Conservation (phyloP, 2,329 filamentous ascomycete species). For the Scortechinia acanthostroma region DNA sequence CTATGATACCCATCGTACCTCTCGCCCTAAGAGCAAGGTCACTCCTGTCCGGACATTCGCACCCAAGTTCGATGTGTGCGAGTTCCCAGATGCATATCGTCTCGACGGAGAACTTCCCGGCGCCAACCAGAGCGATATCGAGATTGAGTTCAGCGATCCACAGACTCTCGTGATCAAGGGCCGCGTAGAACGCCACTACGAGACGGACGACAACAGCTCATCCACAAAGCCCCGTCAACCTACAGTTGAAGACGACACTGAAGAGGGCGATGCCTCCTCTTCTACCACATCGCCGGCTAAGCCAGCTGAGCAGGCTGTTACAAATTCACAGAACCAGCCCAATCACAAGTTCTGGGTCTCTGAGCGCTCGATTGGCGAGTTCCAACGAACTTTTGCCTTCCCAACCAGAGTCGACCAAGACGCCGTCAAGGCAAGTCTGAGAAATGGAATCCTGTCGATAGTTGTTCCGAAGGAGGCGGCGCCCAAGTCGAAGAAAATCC, state of each 20-base stretch:
- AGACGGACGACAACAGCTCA: background rate
- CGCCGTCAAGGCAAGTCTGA: background rate
- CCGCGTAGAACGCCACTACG: background rate
- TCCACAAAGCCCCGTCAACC: background rate
- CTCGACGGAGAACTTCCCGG: slow-evolving; percentile 1
- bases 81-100: background rate
- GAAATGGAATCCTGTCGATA: background rate
- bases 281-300: background rate
- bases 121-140: background rate
- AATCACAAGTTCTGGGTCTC: background rate
- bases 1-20: background rate
- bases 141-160: background rate
- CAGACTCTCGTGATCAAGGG: slow-evolving; percentile 1
- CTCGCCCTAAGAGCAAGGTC: background rate
- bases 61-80: background rate
- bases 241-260: background rate
- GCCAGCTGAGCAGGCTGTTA: background rate
- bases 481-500: background rate
- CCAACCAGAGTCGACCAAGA: slow-evolving; percentile 1
- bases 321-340: background rate
- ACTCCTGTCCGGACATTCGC: background rate
- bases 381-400: background rate
- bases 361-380: background rate
- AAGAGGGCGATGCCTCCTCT: background rate
- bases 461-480: background rate